Percentiles rank a stretch among this genome's conserved stretches.
phyloP scores from a whole-genome alignment of 1,284 basidiomycete genomes.

The Melanopsichium pennsylvanicum region DNA sequence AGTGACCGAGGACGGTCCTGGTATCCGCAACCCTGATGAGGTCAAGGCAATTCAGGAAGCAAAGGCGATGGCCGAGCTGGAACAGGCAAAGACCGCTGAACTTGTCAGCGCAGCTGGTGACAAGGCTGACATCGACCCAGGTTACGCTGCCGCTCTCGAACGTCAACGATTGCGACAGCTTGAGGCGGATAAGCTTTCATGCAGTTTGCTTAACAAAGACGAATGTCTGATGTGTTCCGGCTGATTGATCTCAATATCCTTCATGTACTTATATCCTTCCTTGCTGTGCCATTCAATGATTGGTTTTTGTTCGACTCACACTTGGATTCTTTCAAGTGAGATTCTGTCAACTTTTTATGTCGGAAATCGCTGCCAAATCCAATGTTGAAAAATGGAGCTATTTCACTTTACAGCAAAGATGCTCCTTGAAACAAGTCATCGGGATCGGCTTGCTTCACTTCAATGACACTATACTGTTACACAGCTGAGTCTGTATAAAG shows the following conservation, averaged over 20 bases:
- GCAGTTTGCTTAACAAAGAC: slow-evolving; percentile 83
- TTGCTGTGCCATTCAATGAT: no score
- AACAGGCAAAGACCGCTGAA: slow-evolving; percentile 62
- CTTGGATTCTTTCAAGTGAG: no score
- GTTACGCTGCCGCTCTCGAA: slow-evolving; percentile 81
- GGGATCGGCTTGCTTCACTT: no score
- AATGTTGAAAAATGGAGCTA: no score
- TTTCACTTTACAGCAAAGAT: no score
- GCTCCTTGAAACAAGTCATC: no score
- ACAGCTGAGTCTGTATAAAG: no score
- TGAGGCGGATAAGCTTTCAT: slow-evolving; percentile 81
- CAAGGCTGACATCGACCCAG: slow-evolving; percentile 72
- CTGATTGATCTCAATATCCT: slow-evolving; percentile 12
- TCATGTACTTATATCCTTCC: slow-evolving; percentile 6
- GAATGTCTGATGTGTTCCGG: slow-evolving; percentile 65
- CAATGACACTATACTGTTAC: no score
- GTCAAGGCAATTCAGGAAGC: slow-evolving; percentile 63
- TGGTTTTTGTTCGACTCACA: no score
- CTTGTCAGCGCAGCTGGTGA: slow-evolving; percentile 17
- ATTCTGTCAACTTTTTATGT: no score
- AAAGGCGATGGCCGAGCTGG: slow-evolving; percentile 71
- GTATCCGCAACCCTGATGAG: slow-evolving; percentile 30
- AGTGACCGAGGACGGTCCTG: slow-evolving; percentile 58
- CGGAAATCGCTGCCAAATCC: no score
- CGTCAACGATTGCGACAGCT: slow-evolving; percentile 78